Conservation (phyloP, 108 stramenopile species). For the Pseudonitzschia pungens region DNA sequence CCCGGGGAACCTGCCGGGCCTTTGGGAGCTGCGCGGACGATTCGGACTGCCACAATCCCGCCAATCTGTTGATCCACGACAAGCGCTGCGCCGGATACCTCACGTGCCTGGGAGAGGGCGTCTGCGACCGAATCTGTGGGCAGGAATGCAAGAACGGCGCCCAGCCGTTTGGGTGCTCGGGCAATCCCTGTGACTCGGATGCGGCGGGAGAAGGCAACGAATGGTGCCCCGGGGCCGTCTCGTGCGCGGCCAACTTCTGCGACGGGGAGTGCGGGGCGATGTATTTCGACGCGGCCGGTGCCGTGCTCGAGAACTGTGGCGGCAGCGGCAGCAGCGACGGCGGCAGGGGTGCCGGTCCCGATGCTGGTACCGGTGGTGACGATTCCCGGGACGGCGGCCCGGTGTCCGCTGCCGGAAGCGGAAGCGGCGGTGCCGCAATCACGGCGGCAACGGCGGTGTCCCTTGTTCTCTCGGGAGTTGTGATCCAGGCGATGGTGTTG, state of each 20-base stretch:
- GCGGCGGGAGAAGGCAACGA: background rate
- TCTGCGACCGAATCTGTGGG: background rate
- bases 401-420: too few species aligned
- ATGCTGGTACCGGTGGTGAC: too few species aligned
- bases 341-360: too few species aligned
- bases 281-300: background rate
- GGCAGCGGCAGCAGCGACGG: background rate
- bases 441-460: too few species aligned
- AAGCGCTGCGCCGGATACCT: constrained; percentile 1
- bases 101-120: background rate
- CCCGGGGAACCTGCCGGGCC: background rate
- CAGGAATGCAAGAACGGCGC: background rate
- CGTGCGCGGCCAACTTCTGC: background rate
- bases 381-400: too few species aligned
- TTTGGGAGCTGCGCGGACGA: background rate
- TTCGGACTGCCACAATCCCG: background rate
- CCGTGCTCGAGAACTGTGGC: background rate
- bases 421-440: too few species aligned
- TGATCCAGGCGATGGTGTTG: too few species aligned
- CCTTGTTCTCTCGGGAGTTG: too few species aligned
- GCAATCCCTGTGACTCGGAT: background rate
- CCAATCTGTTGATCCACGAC: background rate
- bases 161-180: background rate
- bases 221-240: background rate
- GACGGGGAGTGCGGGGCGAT: background rate